Conservation (phyloP, 169 alveolate species). For the Plasmodium coatneyi region DNA sequence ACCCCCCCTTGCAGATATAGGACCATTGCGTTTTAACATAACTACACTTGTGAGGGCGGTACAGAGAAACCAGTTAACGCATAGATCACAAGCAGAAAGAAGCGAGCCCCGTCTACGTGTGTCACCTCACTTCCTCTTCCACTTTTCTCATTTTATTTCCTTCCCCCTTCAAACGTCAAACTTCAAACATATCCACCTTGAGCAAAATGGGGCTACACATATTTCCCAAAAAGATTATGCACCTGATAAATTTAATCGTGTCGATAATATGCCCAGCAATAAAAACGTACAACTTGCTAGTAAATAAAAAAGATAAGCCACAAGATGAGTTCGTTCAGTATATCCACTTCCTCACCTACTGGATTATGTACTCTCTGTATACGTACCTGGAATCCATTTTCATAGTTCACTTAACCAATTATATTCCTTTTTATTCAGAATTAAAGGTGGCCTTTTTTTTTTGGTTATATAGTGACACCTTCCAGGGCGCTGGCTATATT, state of each 20-base stretch:
- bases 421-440: slow-evolving; percentile 82
- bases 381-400: slow-evolving; percentile 73
- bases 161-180: neutral
- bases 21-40: neutral
- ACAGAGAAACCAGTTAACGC: neutral
- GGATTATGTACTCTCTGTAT: slow-evolving; percentile 80
- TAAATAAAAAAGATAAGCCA: slow-evolving; percentile 46
- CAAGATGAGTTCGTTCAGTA: slow-evolving; percentile 45
- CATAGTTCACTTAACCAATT: slow-evolving; percentile 51
- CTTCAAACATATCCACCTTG: neutral
- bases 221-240: slow-evolving; percentile 45
- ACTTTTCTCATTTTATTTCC: neutral
- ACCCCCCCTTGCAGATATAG: neutral
- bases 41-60: neutral
- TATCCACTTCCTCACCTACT: slow-evolving; percentile 82
- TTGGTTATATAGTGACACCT: slow-evolving; percentile 84
- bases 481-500: slow-evolving; percentile 86
- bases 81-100: neutral
- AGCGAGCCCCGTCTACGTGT: neutral
- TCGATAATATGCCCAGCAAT: slow-evolving; percentile 61
- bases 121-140: neutral
- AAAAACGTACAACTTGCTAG: slow-evolving; percentile 50
- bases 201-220: slow-evolving; percentile 71
- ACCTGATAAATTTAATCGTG: slow-evolving; percentile 58
- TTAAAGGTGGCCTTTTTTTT: slow-evolving; percentile 78